These are phyloP conservation scores for Zygoascus flipseniorum DNA, from an alignment of 805 yeast genomes.

Conservation along the genomic window DNA sequence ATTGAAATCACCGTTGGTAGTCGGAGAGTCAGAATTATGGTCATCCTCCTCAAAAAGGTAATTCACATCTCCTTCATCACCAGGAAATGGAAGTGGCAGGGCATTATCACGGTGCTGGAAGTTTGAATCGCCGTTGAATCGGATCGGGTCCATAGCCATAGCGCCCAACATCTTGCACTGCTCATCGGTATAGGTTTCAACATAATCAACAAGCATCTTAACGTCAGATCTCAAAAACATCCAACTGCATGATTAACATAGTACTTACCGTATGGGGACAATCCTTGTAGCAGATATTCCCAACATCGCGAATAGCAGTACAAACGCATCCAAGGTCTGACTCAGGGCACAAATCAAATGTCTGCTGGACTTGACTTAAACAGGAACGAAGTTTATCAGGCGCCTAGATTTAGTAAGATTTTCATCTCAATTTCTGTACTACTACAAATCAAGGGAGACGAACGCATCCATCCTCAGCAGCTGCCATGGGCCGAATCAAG, in stretches of 20 bases:
- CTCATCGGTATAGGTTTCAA: constrained; percentile 5
- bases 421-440: no score
- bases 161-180: constrained; percentile 4
- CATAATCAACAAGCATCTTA: constrained; percentile 1
- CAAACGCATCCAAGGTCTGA: constrained; percentile 6
- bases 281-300: constrained; percentile 2
- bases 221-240: background rate
- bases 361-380: constrained; percentile 3
- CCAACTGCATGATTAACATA: no score
- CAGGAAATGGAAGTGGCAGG: constrained; percentile 7
- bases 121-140: constrained; percentile 14
- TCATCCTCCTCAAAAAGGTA: constrained; percentile 5
- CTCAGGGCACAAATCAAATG: constrained; percentile 2
- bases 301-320: constrained; percentile 2
- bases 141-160: constrained; percentile 6
- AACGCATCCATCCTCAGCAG: background rate
- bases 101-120: constrained; percentile 15
- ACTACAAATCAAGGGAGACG: background rate
- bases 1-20: background rate
- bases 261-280: constrained; percentile 7
- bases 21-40: background rate
- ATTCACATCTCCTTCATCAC: background rate
- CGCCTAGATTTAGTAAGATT: background rate
- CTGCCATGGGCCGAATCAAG: background rate
- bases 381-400: constrained; percentile 3